phyloP scores from a whole-genome alignment of 495 filamentous ascomycete species.

The Penicillium roqueforti region DNA sequence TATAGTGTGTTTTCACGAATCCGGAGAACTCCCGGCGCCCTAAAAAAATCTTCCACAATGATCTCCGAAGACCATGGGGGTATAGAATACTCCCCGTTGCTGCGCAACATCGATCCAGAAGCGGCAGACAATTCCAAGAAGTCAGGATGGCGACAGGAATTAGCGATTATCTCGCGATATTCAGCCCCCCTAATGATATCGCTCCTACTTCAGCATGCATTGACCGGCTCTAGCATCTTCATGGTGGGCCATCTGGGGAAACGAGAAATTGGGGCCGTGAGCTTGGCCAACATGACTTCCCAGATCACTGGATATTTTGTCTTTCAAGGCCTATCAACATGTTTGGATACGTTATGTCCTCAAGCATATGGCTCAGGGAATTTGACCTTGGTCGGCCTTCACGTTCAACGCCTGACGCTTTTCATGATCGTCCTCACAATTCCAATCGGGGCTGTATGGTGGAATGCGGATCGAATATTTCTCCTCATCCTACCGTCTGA shows the following conservation, averaged over 20 bases:
- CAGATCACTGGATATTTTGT: slow-evolving; percentile 69
- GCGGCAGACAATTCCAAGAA: not conserved
- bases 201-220: slow-evolving; percentile 67
- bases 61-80: not conserved
- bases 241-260: slow-evolving; percentile 62
- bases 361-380: slow-evolving; percentile 71
- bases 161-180: slow-evolving; percentile 41
- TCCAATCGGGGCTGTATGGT: slow-evolving; percentile 60
- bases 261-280: slow-evolving; percentile 60
- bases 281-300: slow-evolving; percentile 66
- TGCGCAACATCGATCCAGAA: slow-evolving; percentile 4
- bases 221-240: slow-evolving; percentile 66
- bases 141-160: slow-evolving; percentile 16
- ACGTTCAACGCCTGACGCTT: slow-evolving; percentile 65
- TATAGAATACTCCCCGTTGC: slow-evolving; percentile 2
- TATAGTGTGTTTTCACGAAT: not conserved
- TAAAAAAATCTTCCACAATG: not conserved
- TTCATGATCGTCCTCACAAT: slow-evolving; percentile 60
- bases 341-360: slow-evolving; percentile 68
- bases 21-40: not conserved
- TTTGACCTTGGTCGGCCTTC: slow-evolving; percentile 64
- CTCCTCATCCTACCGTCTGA: slow-evolving; percentile 49
- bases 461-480: slow-evolving; percentile 52
- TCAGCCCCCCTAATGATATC: slow-evolving; percentile 60
- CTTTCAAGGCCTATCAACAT: slow-evolving; percentile 66